A percentile compares a stretch with the other conserved stretches of the same genome.
Conservation (phyloP, 164 flowering plant genomes). For the Aristolochia californica region DNA sequence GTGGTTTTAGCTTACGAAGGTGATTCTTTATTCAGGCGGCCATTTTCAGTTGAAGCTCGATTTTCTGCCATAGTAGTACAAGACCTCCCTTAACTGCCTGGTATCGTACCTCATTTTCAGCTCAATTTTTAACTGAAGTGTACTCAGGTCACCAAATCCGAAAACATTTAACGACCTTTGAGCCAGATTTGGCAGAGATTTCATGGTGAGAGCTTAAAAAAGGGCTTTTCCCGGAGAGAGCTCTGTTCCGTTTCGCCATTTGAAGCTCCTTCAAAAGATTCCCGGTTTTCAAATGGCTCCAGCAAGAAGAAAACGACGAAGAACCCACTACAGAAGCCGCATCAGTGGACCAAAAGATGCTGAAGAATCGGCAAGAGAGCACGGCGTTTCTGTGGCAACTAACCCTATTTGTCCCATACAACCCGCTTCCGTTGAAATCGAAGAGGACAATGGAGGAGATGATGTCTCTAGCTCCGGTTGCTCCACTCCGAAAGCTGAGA, state of each 20-base stretch:
- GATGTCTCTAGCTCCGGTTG: slow-evolving; percentile 7
- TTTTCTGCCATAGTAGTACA: neutral
- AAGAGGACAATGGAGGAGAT: neutral
- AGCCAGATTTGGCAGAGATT: neutral
- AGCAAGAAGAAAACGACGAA: slow-evolving; percentile 3
- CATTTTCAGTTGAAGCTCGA: slow-evolving; percentile 3
- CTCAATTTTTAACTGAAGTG: no score
- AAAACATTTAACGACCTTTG: no score
- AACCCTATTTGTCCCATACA: neutral
- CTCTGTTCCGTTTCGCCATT: neutral
- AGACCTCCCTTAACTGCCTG: neutral
- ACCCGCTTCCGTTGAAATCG: neutral
- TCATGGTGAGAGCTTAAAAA: neutral
- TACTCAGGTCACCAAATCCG: no score
- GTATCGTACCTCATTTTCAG: no score
- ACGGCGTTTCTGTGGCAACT: no score
- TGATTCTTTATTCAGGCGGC: neutral
- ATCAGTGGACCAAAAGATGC: neutral
- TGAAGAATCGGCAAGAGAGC: neutral
- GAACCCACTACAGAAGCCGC: slow-evolving; percentile 1
- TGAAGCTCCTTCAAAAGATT: neutral
- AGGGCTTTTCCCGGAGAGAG: neutral
- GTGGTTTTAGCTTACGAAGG: neutral
- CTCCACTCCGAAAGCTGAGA: slow-evolving; percentile 34
- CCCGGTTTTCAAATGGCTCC: slow-evolving; percentile 2